These are phyloP conservation scores for Pythium sukuiense DNA, from an alignment of 352 stramenopile genomes.

Conservation along the genomic window DNA sequence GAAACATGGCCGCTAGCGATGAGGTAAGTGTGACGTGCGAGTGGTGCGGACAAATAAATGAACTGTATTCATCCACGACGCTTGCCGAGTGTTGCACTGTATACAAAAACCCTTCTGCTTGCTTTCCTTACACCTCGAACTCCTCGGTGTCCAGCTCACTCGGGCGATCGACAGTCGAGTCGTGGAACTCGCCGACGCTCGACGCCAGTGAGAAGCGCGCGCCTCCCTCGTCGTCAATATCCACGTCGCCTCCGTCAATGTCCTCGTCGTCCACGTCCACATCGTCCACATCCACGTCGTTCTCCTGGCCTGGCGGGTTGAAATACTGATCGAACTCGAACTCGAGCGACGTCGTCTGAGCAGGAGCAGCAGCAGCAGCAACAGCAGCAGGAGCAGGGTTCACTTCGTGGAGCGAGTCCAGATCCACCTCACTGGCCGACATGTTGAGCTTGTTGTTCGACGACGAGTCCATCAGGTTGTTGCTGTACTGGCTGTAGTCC, in stretches of 20 bases:
- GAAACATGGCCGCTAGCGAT: not conserved
- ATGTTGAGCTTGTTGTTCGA: conserved; percentile 15
- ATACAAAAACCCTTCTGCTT: not conserved
- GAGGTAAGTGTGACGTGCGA: not conserved
- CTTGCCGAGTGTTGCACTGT: not conserved
- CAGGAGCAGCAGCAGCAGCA: not conserved
- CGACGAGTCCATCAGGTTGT: conserved; percentile 2
- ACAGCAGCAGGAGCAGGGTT: not conserved
- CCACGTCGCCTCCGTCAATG: not conserved
- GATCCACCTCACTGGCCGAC: conserved; percentile 19
- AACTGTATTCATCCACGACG: conserved; percentile 11
- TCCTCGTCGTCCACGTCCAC: conserved; percentile 19
- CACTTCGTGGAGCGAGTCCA: conserved; percentile 10
- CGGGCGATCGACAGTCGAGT: conserved; percentile 18
- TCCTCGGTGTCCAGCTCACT: conserved; percentile 21
- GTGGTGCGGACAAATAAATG: conserved; percentile 11
- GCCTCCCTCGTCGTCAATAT: conserved; percentile 13
- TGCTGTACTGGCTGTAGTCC: conserved; percentile 13
- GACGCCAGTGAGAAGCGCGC: conserved; percentile 19
- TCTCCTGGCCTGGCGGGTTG: conserved; percentile 1
- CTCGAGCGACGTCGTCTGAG: conserved; percentile 1
- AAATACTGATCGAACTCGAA: conserved; percentile 15
- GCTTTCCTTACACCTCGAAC: conserved; percentile 22
- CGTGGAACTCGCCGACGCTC: conserved; percentile 26
- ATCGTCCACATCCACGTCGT: not conserved